Base-by-base conservation (phyloP, 73 alveolate species). In the Breviolum minutum region DNA sequence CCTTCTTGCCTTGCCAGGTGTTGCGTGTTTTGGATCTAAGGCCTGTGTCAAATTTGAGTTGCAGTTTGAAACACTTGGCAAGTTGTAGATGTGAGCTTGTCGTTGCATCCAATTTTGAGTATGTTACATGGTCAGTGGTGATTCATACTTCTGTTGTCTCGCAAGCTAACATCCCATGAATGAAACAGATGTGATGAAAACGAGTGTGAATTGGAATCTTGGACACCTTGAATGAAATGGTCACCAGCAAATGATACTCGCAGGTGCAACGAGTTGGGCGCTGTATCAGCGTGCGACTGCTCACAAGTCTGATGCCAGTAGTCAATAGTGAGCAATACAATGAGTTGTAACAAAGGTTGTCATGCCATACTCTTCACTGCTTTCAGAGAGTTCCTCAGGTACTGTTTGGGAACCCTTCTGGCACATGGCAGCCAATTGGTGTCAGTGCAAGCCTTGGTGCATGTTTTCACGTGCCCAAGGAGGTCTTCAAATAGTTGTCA, bases 181-280 rank as follows among this genome's bases (percentile, higher is more conserved):
- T n/a, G n/a, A n/a, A n/a, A n/a, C n/a, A n/a, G n/a, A n/a, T n/a
- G n/a, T n/a, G n/a, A n/a, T n/a, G n/a, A n/a, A n/a, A n/a, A n/a
- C n/a, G n/a, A n/a, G n/a, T n/a, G n/a, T n/a, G n/a, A n/a, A n/a
- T 40, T 40, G 0, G 54, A 40, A 40, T 40, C 54, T 40, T 40
- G 54, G 54, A 40, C 0, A 40, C 54, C 54, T 40, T 6, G n/a
- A 22, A 22, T 68, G n/a, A 22, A 68, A 68, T 22, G 24, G 17
- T 68, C 77, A 22, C n/a, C 17, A 68, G 24, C 24, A 19, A 27
- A 10, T n/a, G 16, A 40, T 40, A 40, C 54, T 40, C 24, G 22
- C 87, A 90, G 96, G 96, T 90, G 96, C 74, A 90, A 90, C 62
- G 96, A 90, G 96, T 60, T 90, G 87, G 96, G 96, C 27, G 96